Percentiles rank a stretch among this genome's conserved stretches.
Evolutionary conservation across 257 asterid species (phyloP).

Genomic region (Lantana camara): DNA sequence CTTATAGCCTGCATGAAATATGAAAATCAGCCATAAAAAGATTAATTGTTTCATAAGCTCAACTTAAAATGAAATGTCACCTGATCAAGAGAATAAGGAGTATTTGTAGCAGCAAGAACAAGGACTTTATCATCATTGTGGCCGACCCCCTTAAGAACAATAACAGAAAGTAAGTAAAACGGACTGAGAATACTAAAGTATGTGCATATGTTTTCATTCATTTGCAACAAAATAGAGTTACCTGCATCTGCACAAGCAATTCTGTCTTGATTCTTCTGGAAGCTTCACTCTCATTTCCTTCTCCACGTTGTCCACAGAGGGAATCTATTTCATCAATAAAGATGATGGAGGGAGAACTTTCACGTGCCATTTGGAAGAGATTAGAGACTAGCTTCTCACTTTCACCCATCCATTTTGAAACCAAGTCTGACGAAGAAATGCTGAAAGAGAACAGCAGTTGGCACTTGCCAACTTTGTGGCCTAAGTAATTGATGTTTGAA

Average conservation of each 20-base stretch:
- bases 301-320: conserved; percentile 93
- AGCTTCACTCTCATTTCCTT: conserved; percentile 99
- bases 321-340: conserved; percentile 97
- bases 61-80: conserved; percentile 40
- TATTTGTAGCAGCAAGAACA: conserved; percentile 97
- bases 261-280: conserved; percentile 97
- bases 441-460: conserved; percentile 66
- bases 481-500: conserved; percentile 33
- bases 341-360: conserved; percentile 93
- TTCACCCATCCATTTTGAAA: conserved; percentile 99
- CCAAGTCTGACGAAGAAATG: conserved; percentile 95
- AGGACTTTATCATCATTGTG: conserved; percentile 98
- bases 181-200: conserved; percentile 2
- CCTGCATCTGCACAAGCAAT: conserved; percentile 99
- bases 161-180: conserved; percentile 26
- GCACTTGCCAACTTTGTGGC: conserved; percentile 60
- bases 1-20: conserved; percentile 69
- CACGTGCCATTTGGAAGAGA: conserved; percentile 98
- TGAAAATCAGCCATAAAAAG: background rate
- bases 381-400: conserved; percentile 98
- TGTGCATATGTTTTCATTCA: background rate
- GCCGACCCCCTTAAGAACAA: conserved; percentile 77
- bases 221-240: conserved; percentile 37
- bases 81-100: conserved; percentile 98
- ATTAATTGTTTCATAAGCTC: conserved; percentile 1